Evolutionary conservation across 1,139 yeast species (phyloP).

Genomic region (Protomyces gravidus): DNA sequence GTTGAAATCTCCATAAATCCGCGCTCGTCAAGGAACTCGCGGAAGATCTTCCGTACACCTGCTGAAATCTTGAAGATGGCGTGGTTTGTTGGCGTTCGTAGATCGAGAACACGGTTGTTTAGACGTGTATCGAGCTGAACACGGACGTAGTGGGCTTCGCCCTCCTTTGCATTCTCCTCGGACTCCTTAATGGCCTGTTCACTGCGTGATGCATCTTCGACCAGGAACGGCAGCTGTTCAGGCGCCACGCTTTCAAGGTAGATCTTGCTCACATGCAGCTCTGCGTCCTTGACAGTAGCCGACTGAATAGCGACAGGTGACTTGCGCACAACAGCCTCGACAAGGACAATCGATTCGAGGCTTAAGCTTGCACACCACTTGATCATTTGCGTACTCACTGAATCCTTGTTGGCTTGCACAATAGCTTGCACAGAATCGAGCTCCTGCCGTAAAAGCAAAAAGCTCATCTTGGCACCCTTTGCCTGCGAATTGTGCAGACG

Average conservation of each 20-base stretch:
- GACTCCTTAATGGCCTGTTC: constrained; percentile 58
- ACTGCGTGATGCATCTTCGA: constrained; percentile 94
- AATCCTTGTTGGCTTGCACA: constrained; percentile 61
- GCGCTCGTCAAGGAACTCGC: constrained; percentile 69
- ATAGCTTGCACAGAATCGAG: constrained; percentile 75
- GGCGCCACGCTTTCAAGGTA: constrained; percentile 83
- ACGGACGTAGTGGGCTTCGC: constrained; percentile 55
- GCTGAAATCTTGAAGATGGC: constrained; percentile 92
- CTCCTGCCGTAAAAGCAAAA: constrained; percentile 88
- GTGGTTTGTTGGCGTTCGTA: constrained; percentile 94
- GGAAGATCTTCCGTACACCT: constrained; percentile 80
- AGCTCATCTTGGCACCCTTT: constrained; percentile 82
- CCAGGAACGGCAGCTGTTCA: constrained; percentile 81
- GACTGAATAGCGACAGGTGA: constrained; percentile 84
- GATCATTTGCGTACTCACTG: constrained; percentile 89
- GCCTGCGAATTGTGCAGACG: constrained; percentile 89
- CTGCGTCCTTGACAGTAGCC: constrained; percentile 87
- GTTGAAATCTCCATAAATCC: constrained; percentile 89
- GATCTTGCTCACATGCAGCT: constrained; percentile 69
- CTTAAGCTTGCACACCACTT: constrained; percentile 88
- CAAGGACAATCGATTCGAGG: constrained; percentile 86
- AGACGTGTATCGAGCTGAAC: constrained; percentile 95
- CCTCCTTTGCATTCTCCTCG: constrained; percentile 73
- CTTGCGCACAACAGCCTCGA: constrained; percentile 76
- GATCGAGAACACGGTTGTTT: constrained; percentile 90